Percentiles rank a stretch among this genome's conserved stretches.
phyloP scores from a whole-genome alignment of 164 flowering plant species.

The Nymphaea thermarum region DNA sequence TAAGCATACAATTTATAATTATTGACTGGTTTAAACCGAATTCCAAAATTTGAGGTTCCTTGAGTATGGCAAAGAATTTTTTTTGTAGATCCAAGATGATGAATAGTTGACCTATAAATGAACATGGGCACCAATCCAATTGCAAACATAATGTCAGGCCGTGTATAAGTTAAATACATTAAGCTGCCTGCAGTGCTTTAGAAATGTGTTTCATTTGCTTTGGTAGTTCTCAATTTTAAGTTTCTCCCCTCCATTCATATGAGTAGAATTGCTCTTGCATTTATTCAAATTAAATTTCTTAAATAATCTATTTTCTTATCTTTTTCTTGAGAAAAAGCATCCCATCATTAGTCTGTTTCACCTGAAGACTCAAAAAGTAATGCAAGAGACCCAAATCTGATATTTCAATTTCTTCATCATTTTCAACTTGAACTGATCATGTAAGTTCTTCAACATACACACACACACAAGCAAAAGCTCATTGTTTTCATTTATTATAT shows the following conservation, averaged over 20 bases:
- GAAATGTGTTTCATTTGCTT: slow-evolving; percentile 1
- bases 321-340: slow-evolving; percentile 5
- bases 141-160: slow-evolving; percentile 1
- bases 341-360: no score
- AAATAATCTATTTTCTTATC: slow-evolving; percentile 2
- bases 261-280: slow-evolving; percentile 1
- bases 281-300: slow-evolving; percentile 2
- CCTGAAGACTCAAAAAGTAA: slow-evolving; percentile 7
- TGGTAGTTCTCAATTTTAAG: not conserved
- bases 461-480: not conserved
- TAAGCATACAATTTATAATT: not conserved
- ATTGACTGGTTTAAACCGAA: not conserved
- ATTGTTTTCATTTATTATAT: not conserved
- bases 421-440: slow-evolving; percentile 1
- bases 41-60: not conserved
- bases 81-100: slow-evolving; percentile 1
- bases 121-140: not conserved
- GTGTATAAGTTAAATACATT: slow-evolving; percentile 4
- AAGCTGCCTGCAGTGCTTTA: not conserved
- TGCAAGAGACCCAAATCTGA: slow-evolving; percentile 6
- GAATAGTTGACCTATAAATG: not conserved
- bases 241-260: slow-evolving; percentile 1
- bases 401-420: slow-evolving; percentile 4
- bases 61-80: slow-evolving; percentile 1
- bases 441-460: slow-evolving; percentile 6